Evolutionary conservation across 1,284 basidiomycete species (phyloP).

Genomic region (Tilletia walkeri): DNA sequence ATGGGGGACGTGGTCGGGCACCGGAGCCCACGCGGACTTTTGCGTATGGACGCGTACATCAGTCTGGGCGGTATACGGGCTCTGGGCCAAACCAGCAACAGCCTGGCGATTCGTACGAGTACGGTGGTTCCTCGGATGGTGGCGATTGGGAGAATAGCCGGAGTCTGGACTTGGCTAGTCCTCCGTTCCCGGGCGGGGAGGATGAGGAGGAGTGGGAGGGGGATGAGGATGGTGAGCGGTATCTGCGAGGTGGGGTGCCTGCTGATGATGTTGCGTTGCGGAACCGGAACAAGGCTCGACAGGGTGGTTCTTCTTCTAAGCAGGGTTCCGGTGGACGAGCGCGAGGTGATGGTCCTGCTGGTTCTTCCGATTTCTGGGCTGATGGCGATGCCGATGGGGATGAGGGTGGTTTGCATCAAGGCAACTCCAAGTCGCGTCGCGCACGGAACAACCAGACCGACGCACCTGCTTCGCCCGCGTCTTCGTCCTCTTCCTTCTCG

Average conservation of each 20-base stretch:
- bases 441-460: neutral
- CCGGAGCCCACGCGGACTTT: neutral
- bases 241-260: neutral
- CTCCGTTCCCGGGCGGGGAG: neutral
- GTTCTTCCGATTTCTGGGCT: neutral
- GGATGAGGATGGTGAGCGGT: neutral
- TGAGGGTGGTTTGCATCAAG: neutral
- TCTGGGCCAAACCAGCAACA: neutral
- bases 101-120: neutral
- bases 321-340: neutral
- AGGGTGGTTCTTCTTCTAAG: neutral
- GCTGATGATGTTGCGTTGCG: neutral
- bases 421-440: neutral
- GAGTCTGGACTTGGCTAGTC: neutral
- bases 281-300: neutral
- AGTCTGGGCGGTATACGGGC: neutral
- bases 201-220: neutral
- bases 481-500: constrained; percentile 3
- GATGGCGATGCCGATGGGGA: neutral
- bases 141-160: constrained; percentile 1
- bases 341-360: neutral
- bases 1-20: neutral
- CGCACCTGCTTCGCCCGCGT: constrained; percentile 1
- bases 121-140: neutral
- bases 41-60: constrained; percentile 1